Evolutionary conservation across 2,329 filamentous ascomycete genomes (phyloP).

Genomic region (Pyrenochaeta sp.): DNA sequence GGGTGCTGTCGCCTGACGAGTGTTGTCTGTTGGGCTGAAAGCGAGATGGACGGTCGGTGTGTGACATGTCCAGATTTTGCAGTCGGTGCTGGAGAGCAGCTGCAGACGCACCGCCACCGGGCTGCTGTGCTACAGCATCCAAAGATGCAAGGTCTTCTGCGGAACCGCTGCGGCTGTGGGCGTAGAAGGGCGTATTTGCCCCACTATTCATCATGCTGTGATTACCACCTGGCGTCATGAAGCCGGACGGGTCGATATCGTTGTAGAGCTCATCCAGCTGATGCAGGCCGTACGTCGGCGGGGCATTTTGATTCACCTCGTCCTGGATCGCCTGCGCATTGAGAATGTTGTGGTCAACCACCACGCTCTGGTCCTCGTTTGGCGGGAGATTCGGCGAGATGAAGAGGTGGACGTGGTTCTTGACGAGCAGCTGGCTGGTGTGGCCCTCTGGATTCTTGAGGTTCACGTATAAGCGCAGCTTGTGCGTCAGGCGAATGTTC

Average conservation of each 20-base stretch:
- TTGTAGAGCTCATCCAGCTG: conserved; percentile 90
- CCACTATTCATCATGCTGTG: conserved; percentile 64
- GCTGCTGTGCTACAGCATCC: conserved; percentile 42
- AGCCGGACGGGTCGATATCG: conserved; percentile 81
- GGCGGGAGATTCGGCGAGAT: conserved; percentile 94
- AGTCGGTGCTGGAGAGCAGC: conserved; percentile 75
- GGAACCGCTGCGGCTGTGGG: conserved; percentile 76
- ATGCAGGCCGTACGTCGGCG: conserved; percentile 93
- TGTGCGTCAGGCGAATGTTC: conserved; percentile 91
- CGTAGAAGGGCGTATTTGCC: conserved; percentile 79
- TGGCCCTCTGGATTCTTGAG: conserved; percentile 96
- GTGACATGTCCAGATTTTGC: conserved; percentile 56
- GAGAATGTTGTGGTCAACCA: conserved; percentile 50
- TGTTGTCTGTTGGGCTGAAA: conserved; percentile 38
- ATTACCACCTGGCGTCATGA: conserved; percentile 74
- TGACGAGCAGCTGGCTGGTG: conserved; percentile 90
- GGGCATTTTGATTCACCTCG: conserved; percentile 72
- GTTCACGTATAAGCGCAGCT: conserved; percentile 88
- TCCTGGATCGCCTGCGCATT: conserved; percentile 58
- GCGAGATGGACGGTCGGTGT: conserved; percentile 43
- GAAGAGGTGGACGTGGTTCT: conserved; percentile 89
- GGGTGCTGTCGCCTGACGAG: conserved; percentile 48
- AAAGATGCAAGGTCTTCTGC: conserved; percentile 78
- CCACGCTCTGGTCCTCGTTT: conserved; percentile 83
- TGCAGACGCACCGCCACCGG: conserved; percentile 59